Evolutionary conservation across 2,329 filamentous ascomycete species (phyloP).

Genomic region (Pezicula carpinea): DNA sequence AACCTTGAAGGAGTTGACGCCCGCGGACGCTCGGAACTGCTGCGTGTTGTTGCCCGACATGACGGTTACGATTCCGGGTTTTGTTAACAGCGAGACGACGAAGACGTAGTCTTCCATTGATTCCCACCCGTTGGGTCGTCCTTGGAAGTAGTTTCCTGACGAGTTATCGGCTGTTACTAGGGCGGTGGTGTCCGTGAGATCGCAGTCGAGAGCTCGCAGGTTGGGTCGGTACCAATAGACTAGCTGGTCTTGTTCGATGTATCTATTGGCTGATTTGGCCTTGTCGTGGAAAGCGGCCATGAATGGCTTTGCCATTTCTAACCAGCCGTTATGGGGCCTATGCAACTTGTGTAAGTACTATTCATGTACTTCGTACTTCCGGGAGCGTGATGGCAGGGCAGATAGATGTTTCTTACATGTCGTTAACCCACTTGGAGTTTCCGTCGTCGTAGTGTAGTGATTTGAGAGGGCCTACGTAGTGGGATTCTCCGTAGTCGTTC

Average conservation of each 20-base stretch:
- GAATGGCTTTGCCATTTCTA: constrained; percentile 20
- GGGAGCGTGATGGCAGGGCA: background rate
- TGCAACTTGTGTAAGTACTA: too few relatives aligned
- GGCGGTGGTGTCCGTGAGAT: constrained; percentile 28
- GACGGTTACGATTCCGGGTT: constrained; percentile 23
- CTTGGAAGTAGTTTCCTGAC: constrained; percentile 19
- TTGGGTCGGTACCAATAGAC: constrained; percentile 37
- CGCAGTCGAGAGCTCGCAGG: constrained; percentile 23
- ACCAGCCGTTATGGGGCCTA: constrained; percentile 44
- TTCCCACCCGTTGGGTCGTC: constrained; percentile 18
- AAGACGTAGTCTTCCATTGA: constrained; percentile 27
- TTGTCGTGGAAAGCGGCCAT: constrained; percentile 16
- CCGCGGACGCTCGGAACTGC: constrained; percentile 15
- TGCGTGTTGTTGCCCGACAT: constrained; percentile 21
- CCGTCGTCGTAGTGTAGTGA: constrained; percentile 27
- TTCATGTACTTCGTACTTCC: constrained; percentile 24
- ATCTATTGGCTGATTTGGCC: constrained; percentile 6
- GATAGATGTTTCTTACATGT: constrained; percentile 21
- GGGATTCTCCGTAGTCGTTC: constrained; percentile 23
- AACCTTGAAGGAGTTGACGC: constrained; percentile 14
- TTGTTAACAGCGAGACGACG: constrained; percentile 25
- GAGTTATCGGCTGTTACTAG: constrained; percentile 15
- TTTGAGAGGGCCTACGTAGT: constrained; percentile 44
- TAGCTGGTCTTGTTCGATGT: constrained; percentile 26
- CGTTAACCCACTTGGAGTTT: constrained; percentile 33